phyloP scores from a whole-genome alignment of 768 basidiomycete species.

The Rhodotorula babjevae region DNA sequence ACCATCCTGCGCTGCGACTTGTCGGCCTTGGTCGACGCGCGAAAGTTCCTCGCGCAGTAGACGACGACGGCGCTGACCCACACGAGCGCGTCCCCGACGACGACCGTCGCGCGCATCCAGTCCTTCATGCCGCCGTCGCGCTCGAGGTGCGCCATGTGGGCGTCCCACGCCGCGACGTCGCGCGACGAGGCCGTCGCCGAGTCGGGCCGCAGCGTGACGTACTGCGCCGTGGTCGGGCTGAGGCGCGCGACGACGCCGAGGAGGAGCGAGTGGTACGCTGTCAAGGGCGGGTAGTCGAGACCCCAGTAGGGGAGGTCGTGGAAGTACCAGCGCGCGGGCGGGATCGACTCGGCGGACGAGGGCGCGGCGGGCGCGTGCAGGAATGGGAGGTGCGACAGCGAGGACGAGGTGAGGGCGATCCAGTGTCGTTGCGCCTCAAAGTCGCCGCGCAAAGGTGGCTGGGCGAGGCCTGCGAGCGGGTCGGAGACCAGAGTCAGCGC shows the following conservation, averaged over 20 bases:
- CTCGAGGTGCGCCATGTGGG: conserved; percentile 54
- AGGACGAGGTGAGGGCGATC: conserved; percentile 42
- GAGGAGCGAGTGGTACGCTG: conserved; percentile 59
- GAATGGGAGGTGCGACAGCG: conserved; percentile 33
- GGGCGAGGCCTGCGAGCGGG: conserved; percentile 30
- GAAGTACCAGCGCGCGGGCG: conserved; percentile 68
- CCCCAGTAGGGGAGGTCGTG: conserved; percentile 91
- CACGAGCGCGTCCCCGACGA: conserved; percentile 63
- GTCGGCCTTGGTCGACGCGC: background rate
- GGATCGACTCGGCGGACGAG: conserved; percentile 46
- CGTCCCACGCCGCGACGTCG: conserved; percentile 68
- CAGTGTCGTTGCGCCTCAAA: conserved; percentile 46
- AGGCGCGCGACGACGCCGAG: conserved; percentile 33
- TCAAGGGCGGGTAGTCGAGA: conserved; percentile 88
- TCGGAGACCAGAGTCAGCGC: no score
- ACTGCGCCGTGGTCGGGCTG: background rate
- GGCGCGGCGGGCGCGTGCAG: background rate
- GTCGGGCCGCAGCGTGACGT: conserved; percentile 20
- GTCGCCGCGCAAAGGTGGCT: conserved; percentile 44
- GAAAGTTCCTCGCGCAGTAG: conserved; percentile 52
- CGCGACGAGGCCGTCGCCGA: conserved; percentile 51
- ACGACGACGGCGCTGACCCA: conserved; percentile 69
- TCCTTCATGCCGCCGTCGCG: conserved; percentile 43
- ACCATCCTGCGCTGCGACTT: conserved; percentile 61
- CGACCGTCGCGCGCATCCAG: conserved; percentile 75